Percentiles rank a stretch among this genome's conserved stretches.
Evolutionary conservation across 441 rosid species (phyloP).

Genomic region (Populus trichocarpa): DNA sequence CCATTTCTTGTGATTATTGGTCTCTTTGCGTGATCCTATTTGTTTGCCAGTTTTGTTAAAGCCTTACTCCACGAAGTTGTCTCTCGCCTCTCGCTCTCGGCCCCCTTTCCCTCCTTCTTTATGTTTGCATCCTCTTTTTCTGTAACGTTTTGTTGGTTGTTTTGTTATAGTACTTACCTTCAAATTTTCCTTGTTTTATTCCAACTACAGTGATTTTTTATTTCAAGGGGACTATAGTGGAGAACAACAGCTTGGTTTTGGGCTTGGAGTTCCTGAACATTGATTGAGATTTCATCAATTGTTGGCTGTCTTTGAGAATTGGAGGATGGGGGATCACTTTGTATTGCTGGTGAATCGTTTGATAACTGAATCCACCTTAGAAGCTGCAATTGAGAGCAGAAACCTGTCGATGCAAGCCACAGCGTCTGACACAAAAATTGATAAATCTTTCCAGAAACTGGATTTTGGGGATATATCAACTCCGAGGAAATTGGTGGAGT

Average conservation of each 20-base stretch:
- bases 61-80: neutral
- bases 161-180: neutral
- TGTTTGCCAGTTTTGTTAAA: neutral
- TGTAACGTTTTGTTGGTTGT: neutral
- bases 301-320: conserved; percentile 10
- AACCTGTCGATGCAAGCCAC: conserved; percentile 48
- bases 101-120: neutral
- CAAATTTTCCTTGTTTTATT: neutral
- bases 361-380: conserved; percentile 84
- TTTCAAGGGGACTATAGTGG: conserved; percentile 30
- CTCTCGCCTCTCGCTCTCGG: neutral
- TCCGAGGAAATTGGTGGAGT: conserved; percentile 58
- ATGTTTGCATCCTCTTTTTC: conserved; percentile 2
- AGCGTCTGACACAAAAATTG: conserved; percentile 33
- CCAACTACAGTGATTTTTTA: neutral
- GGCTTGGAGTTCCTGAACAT: conserved; percentile 13
- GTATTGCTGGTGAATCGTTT: conserved; percentile 85
- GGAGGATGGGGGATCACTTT: conserved; percentile 87
- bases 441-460: conserved; percentile 28
- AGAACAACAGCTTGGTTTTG: conserved; percentile 22
- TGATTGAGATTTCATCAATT: conserved; percentile 12
- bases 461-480: conserved; percentile 42
- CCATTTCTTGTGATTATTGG: conserved; percentile 23
- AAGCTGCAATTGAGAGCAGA: conserved; percentile 83
- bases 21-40: neutral